These are phyloP conservation scores for Pterocarpus macrocarpus DNA, from an alignment of 306 rosid genomes.

Conservation along the genomic window DNA sequence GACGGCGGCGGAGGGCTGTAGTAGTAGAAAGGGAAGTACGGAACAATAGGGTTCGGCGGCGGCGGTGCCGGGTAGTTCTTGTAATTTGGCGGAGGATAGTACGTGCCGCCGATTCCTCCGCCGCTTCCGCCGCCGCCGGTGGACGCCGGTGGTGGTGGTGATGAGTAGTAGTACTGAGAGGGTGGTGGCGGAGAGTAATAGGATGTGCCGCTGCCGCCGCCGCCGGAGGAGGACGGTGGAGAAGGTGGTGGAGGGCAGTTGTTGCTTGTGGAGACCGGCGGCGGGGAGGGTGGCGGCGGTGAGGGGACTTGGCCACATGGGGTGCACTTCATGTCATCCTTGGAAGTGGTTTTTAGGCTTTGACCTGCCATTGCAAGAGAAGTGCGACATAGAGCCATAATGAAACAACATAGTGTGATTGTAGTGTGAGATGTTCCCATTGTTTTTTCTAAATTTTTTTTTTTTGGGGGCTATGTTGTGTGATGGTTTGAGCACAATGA, in stretches of 20 bases:
- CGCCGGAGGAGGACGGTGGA: constrained; percentile 56
- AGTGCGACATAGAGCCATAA: constrained; percentile 7
- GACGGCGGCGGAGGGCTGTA: constrained; percentile 78
- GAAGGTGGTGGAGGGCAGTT: constrained; percentile 81
- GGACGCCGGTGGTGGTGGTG: constrained; percentile 50
- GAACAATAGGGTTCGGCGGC: constrained; percentile 96
- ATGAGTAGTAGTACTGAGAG: constrained; percentile 49
- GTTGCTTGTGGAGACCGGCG: constrained; percentile 36
- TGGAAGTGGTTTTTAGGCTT: constrained; percentile 40
- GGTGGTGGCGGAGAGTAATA: constrained; percentile 82
- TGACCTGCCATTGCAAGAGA: constrained; percentile 42
- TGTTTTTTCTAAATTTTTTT: constrained; percentile 7
- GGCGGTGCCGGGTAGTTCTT: constrained; percentile 74
- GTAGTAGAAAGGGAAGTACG: constrained; percentile 87
- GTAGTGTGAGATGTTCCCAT: constrained; percentile 52
- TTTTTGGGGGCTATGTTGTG: not conserved
- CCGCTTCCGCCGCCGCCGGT: constrained; percentile 21
- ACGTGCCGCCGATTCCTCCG: constrained; percentile 55
- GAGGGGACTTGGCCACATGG: constrained; percentile 70
- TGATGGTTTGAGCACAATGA: constrained; percentile 50
- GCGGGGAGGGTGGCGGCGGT: constrained; percentile 65
- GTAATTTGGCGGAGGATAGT: constrained; percentile 64
- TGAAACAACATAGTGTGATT: not conserved
- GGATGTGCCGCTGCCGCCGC: constrained; percentile 29
- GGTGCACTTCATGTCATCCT: constrained; percentile 84